These are phyloP conservation scores for Pleodorina starrii DNA, from an alignment of 139 green algal genomes.

Conservation along the genomic window DNA sequence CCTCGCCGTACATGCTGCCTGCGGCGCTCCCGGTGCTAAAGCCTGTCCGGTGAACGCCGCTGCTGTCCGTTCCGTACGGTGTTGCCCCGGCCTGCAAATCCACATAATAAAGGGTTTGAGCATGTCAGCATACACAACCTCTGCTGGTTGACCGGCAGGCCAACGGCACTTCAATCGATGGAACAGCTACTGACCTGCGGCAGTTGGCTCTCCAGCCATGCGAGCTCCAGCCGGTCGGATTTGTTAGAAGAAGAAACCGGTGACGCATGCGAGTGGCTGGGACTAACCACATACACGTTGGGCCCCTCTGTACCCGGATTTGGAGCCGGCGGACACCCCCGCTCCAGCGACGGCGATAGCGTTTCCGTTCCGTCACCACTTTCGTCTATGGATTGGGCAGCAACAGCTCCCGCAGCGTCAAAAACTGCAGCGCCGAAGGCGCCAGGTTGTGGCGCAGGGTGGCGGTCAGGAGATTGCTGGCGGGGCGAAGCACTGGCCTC, in stretches of 20 bases:
- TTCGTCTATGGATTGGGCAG: neutral
- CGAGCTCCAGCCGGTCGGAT: neutral
- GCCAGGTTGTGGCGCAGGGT: no score
- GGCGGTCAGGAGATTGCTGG: no score
- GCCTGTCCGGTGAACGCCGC: neutral
- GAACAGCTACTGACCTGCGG: conserved; percentile 3
- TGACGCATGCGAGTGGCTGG: neutral
- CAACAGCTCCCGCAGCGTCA: neutral
- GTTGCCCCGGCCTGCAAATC: neutral
- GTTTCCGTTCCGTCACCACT: neutral
- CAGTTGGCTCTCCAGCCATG: conserved; percentile 17
- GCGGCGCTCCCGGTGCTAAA: neutral
- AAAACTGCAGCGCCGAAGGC: no score
- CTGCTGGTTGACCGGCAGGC: neutral
- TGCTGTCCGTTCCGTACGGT: neutral
- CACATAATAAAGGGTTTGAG: neutral
- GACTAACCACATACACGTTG: neutral
- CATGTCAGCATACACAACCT: neutral
- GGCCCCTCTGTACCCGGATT: neutral
- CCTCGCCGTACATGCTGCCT: neutral
- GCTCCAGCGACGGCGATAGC: neutral
- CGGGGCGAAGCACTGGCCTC: no score
- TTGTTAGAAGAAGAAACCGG: neutral
- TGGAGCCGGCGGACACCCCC: neutral
- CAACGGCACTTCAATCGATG: neutral